Evolutionary conservation across 2,329 filamentous ascomycete genomes (phyloP).

Genomic region (Ophiostoma sp.): DNA sequence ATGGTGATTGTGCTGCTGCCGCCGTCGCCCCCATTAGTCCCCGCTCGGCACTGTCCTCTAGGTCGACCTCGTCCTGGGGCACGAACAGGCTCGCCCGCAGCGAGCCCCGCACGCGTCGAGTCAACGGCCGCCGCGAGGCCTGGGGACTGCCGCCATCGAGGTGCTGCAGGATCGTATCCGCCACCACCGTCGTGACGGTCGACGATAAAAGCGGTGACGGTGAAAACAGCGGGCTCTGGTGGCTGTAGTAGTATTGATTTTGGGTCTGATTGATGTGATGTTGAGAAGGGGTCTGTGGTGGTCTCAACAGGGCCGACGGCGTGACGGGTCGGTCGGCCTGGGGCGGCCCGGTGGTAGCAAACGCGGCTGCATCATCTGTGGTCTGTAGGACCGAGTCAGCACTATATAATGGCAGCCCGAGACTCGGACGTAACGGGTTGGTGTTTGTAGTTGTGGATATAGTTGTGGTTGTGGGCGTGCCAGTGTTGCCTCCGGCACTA

Average conservation of each 20-base stretch:
- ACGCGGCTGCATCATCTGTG: slow-evolving; percentile 9
- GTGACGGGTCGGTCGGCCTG: slow-evolving; percentile 29
- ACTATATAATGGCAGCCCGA: slow-evolving; percentile 28
- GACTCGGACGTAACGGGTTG: slow-evolving; percentile 17
- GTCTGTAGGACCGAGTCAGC: slow-evolving; percentile 30
- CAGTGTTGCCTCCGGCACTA: slow-evolving; percentile 4
- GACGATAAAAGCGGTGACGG: slow-evolving; percentile 54
- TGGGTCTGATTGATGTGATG: neutral
- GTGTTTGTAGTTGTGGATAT: neutral
- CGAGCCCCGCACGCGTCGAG: slow-evolving; percentile 45
- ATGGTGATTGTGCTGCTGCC: neutral
- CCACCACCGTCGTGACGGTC: slow-evolving; percentile 53
- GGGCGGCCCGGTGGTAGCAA: slow-evolving; percentile 22
- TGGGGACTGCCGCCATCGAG: slow-evolving; percentile 35
- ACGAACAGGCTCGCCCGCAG: slow-evolving; percentile 53
- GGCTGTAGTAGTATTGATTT: slow-evolving; percentile 23
- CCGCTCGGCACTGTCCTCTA: slow-evolving; percentile 27
- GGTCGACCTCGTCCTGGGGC: slow-evolving; percentile 39
- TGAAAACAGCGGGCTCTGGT: slow-evolving; percentile 50
- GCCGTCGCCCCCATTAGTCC: slow-evolving; percentile 4
- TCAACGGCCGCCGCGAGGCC: slow-evolving; percentile 41
- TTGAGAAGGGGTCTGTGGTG: slow-evolving; percentile 1
- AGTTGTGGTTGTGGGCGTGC: slow-evolving; percentile 25
- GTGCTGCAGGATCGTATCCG: slow-evolving; percentile 47
- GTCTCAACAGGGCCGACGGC: slow-evolving; percentile 29